Evolutionary conservation across 2,329 filamentous ascomycete species (phyloP).

Genomic region (Phyllosticta paracitricarpa): DNA sequence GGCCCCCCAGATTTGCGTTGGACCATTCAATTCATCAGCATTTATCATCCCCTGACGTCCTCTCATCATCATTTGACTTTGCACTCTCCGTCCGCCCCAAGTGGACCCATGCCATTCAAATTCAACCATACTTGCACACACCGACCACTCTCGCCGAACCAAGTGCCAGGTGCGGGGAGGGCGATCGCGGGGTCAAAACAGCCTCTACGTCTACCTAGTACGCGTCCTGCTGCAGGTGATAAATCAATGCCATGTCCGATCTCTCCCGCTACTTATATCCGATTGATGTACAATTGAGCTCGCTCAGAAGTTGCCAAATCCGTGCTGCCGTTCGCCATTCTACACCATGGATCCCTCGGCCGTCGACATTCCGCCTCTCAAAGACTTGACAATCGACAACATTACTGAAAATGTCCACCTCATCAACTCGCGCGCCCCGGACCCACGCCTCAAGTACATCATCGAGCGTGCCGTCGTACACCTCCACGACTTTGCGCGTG

Average conservation of each 20-base stretch:
- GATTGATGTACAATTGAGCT: not conserved
- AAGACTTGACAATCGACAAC: constrained; percentile 68
- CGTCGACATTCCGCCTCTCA: constrained; percentile 43
- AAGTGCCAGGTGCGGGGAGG: constrained; percentile 1
- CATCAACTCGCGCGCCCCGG: constrained; percentile 61
- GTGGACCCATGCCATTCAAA: not conserved
- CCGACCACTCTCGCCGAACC: constrained; percentile 4
- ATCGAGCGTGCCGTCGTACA: constrained; percentile 65
- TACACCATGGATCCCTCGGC: constrained; percentile 33
- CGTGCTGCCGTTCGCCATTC: not conserved
- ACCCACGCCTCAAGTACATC: constrained; percentile 60
- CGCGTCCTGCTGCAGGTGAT: not conserved
- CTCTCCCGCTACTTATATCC: not conserved
- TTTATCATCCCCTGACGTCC: not conserved
- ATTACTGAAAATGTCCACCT: constrained; percentile 66
- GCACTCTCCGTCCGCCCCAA: not conserved
- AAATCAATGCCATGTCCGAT: not conserved
- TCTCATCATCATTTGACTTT: not conserved
- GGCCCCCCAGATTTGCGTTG: not conserved
- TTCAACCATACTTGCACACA: not conserved
- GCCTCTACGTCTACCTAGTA: constrained; percentile 8
- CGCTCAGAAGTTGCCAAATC: not conserved
- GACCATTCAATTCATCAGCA: constrained; percentile 5
- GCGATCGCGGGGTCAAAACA: constrained; percentile 7
- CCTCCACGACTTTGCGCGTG: constrained; percentile 71